Percentiles rank a stretch among this genome's conserved stretches.
Evolutionary conservation across 2,329 filamentous ascomycete species (phyloP).

Genomic region (Periconia digitata): DNA sequence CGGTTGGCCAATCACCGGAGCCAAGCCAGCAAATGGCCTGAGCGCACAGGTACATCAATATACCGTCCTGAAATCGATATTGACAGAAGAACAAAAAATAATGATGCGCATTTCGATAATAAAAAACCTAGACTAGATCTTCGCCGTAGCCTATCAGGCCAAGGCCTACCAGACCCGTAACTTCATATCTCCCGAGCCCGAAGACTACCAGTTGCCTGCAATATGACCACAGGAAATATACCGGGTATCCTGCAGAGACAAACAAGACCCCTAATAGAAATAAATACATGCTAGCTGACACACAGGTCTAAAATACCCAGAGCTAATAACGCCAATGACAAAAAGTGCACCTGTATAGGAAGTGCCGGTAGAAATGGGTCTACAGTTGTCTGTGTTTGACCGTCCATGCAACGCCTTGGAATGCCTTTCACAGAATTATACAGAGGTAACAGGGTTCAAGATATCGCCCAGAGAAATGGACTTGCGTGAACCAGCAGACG

Average conservation of each 20-base stretch:
- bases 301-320: not conserved
- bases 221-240: not conserved
- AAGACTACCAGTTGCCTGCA: not conserved
- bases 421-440: slow-evolving; percentile 13
- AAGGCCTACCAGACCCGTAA: not conserved
- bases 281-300: not conserved
- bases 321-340: not conserved
- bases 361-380: too few species aligned
- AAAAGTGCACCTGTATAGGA: slow-evolving; percentile 3
- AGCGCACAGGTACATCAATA: too few species aligned
- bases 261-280: not conserved
- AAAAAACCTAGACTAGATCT: not conserved
- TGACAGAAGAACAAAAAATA: not conserved
- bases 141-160: not conserved
- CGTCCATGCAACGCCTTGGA: slow-evolving; percentile 19
- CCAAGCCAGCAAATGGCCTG: too few species aligned
- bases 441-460: slow-evolving; percentile 3
- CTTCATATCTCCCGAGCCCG: not conserved
- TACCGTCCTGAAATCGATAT: not conserved
- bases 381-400: not conserved
- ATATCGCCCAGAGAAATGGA: slow-evolving; percentile 4
- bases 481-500: slow-evolving; percentile 26
- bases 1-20: not conserved
- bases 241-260: not conserved
- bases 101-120: not conserved